Percentiles rank a stretch among this genome's conserved stretches.
Conservation (phyloP, 495 filamentous ascomycete genomes). For the Xylaria bambusicola region DNA sequence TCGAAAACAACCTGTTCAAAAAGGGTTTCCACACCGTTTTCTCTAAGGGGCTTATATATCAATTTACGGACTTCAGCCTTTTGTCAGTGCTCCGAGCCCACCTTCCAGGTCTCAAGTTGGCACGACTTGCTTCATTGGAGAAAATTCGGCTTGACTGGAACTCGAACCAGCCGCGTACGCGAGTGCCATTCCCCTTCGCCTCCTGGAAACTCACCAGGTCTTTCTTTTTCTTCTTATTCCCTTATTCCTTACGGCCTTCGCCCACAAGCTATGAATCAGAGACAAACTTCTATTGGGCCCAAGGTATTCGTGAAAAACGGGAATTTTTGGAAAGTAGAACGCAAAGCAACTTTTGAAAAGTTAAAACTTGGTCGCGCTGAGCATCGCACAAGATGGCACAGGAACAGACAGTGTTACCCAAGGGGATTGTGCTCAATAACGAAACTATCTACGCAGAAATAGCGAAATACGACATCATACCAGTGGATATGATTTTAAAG, state of each 20-base stretch:
- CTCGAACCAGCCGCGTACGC: neutral
- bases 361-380: conserved; percentile 22
- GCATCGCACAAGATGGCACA: conserved; percentile 30
- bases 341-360: conserved; percentile 24
- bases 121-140: neutral
- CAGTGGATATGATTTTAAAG: conserved; percentile 49
- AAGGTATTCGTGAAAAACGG: conserved; percentile 19
- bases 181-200: neutral
- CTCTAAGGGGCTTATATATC: too few species aligned
- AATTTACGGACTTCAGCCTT: neutral
- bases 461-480: conserved; percentile 48
- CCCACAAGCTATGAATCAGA: conserved; percentile 32
- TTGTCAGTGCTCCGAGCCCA: neutral
- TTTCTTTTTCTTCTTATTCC: neutral
- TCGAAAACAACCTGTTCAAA: neutral
- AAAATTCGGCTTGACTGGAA: neutral
- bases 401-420: conserved; percentile 42
- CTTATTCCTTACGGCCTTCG: conserved; percentile 3
- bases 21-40: too few species aligned
- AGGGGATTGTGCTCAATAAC: conserved; percentile 52
- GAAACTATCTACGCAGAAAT: conserved; percentile 46
- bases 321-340: conserved; percentile 16
- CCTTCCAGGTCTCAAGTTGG: neutral
- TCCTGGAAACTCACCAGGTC: neutral
- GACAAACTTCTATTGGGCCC: conserved; percentile 4